Evolutionary conservation across 345 rosid species (phyloP).

Genomic region (Atalantia buxifolia): DNA sequence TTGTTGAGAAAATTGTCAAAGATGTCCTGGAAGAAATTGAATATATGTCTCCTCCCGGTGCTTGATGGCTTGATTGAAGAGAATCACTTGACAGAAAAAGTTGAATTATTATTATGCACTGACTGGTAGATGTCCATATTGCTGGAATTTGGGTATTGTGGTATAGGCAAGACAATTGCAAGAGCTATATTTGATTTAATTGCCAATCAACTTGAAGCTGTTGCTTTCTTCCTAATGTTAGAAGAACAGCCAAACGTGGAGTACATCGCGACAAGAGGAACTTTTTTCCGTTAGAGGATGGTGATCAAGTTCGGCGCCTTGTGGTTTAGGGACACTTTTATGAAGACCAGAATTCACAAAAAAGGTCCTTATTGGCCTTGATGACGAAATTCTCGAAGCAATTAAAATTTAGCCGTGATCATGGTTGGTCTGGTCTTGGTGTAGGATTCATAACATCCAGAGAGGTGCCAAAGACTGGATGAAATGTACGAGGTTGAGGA

Average conservation of each 20-base stretch:
- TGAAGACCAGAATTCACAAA: not conserved
- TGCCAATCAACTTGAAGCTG: conserved; percentile 17
- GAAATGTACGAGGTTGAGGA: not conserved
- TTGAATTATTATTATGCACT: not conserved
- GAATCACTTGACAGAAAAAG: not conserved
- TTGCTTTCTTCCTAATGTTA: conserved; percentile 29
- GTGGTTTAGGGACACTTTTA: not conserved
- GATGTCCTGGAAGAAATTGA: not conserved
- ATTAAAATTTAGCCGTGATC: not conserved
- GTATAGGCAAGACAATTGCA: conserved; percentile 13
- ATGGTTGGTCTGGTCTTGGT: conserved; percentile 7
- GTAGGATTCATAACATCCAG: conserved; percentile 12
- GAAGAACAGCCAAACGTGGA: not conserved
- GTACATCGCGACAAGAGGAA: not conserved
- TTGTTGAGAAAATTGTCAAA: not conserved
- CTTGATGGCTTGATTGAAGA: not conserved
- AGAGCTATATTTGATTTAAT: conserved; percentile 20
- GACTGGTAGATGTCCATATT: conserved; percentile 2
- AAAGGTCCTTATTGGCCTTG: conserved; percentile 9
- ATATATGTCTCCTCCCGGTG: not conserved
- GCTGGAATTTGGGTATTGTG: conserved; percentile 25
- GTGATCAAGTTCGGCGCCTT: not conserved
- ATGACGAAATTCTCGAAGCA: conserved; percentile 1
- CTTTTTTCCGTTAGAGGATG: not conserved
- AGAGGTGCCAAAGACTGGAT: not conserved